Percentiles rank a stretch among this genome's conserved stretches.
These are phyloP conservation scores for Blastobotrys elegans DNA, from an alignment of 1,139 yeast species.

Conservation along the genomic window DNA sequence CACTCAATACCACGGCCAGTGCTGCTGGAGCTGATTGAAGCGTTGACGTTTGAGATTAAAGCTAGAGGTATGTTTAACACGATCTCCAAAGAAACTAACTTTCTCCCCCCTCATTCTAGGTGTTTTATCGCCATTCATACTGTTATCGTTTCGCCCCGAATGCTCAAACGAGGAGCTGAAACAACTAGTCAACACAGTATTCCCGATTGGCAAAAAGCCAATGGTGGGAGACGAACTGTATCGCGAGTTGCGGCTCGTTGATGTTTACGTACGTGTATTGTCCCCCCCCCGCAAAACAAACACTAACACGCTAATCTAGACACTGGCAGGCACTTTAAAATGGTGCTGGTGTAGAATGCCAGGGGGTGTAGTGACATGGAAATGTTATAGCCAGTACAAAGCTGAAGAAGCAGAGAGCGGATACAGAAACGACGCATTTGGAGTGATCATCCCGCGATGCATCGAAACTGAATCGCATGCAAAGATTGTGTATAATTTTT, in stretches of 20 bases:
- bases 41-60: conserved; percentile 30
- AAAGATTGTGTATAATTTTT: conserved; percentile 79
- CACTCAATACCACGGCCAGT: conserved; percentile 28
- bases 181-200: conserved; percentile 24
- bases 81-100: not conserved
- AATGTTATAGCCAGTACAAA: conserved; percentile 66
- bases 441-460: conserved; percentile 79
- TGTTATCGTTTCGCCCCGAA: conserved; percentile 31
- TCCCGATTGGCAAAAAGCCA: conserved; percentile 25
- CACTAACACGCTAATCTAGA: conserved; percentile 27
- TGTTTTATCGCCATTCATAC: conserved; percentile 31
- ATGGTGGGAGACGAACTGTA: conserved; percentile 29
- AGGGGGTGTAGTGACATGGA: conserved; percentile 82
- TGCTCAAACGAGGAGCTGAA: conserved; percentile 25
- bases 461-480: conserved; percentile 83
- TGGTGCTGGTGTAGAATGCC: conserved; percentile 83
- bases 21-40: conserved; percentile 28
- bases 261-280: conserved; percentile 22
- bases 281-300: not conserved
- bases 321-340: conserved; percentile 67
- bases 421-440: conserved; percentile 66
- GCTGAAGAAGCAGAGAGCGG: conserved; percentile 50
- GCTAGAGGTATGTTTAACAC: conserved; percentile 28
- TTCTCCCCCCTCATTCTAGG: conserved; percentile 15
- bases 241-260: conserved; percentile 28